Evolutionary conservation across 2,329 filamentous ascomycete genomes (phyloP), one percentile per base, ranked within the genome.

Genomic region (Monosporascus sp.): DNA sequence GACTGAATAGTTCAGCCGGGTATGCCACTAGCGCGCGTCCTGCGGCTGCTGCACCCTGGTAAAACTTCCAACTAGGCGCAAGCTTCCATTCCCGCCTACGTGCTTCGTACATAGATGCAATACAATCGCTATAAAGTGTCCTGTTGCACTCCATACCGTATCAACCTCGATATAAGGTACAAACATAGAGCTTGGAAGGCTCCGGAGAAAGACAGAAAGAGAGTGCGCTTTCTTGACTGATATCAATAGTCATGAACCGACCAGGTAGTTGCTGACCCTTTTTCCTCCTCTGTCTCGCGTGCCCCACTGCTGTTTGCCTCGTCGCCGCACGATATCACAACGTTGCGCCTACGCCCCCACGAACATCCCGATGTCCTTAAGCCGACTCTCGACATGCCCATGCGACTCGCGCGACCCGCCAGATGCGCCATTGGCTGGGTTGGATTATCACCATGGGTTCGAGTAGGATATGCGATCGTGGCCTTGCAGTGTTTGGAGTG

Each of bases 191-290:
- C 9, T 41, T 41, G 18, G 38, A 18, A n/a, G 17, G 17, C 38
- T 20, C 18, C 17, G 38, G 38, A n/a, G 38, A 41, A 41, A 41
- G 38, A 46, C 15, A 31, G 24, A 25, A 24, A 52, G 39, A 54
- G 55, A 50, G 31, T 39, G 45, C 38, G 38, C 37, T 54, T 52
- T 58, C 49, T 17, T 47, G 47, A 22, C 54, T 53, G 54, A 51
- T 49, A 56, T 51, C 48, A 41, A 44, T 65, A 70, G 75, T 69
- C 66, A 83, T 83, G 80, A 82, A 82, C 70, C 76, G 80, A 75
- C 75, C 78, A 82, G 80, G 80, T 83, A 82, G 69, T 27, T 65
- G 55, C 63, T 63, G 46, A 59, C 54, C 56, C 55, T 60, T 45
- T 55, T 53, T 51, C 49, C 56, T 54, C 54, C 58, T 63, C 60